Percentiles rank a stretch among this genome's conserved stretches.
Conservation (phyloP, 2,329 filamentous ascomycete genomes). For the Ampelomyces quisqualis region DNA sequence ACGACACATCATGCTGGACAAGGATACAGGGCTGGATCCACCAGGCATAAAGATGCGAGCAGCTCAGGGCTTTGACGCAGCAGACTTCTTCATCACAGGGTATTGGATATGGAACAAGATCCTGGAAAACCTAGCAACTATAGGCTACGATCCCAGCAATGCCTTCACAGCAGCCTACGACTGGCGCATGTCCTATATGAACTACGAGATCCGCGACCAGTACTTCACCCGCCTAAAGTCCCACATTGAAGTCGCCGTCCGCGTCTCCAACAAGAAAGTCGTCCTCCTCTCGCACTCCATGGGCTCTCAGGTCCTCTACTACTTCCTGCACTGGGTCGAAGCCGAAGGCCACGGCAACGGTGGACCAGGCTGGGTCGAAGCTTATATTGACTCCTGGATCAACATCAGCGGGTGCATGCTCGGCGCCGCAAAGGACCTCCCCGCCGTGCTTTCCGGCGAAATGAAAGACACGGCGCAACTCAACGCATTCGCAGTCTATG, state of each 20-base stretch:
- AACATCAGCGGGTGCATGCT: conserved; percentile 99
- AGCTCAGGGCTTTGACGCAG: conserved; percentile 94
- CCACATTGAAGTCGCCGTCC: conserved; percentile 81
- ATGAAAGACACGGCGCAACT: conserved; percentile 98
- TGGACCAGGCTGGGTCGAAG: conserved; percentile 85
- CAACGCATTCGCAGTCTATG: conserved; percentile 94
- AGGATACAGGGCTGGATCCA: conserved; percentile 85
- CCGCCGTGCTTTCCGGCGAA: conserved; percentile 88
- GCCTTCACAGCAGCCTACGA: conserved; percentile 74
- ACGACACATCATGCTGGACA: conserved; percentile 94
- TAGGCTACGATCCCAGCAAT: conserved; percentile 89
- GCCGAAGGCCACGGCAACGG: conserved; percentile 74
- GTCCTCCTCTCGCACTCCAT: conserved; percentile 93
- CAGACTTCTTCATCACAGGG: conserved; percentile 84
- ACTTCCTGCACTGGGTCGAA: conserved; percentile 81
- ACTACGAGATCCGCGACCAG: conserved; percentile 85
- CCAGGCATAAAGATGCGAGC: conserved; percentile 86
- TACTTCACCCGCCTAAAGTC: conserved; percentile 91
- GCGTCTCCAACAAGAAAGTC: conserved; percentile 74
- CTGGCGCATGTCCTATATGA: conserved; percentile 88
- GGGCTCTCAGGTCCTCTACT: conserved; percentile 93
- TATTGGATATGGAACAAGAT: conserved; percentile 99
- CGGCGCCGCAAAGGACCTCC: conserved; percentile 85
- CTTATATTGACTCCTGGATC: conserved; percentile 90
- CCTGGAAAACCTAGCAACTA: conserved; percentile 89